Percentiles rank a stretch among this genome's conserved stretches.
Conservation (phyloP, 2,329 filamentous ascomycete genomes). For the Aspergillus ochraceus region DNA sequence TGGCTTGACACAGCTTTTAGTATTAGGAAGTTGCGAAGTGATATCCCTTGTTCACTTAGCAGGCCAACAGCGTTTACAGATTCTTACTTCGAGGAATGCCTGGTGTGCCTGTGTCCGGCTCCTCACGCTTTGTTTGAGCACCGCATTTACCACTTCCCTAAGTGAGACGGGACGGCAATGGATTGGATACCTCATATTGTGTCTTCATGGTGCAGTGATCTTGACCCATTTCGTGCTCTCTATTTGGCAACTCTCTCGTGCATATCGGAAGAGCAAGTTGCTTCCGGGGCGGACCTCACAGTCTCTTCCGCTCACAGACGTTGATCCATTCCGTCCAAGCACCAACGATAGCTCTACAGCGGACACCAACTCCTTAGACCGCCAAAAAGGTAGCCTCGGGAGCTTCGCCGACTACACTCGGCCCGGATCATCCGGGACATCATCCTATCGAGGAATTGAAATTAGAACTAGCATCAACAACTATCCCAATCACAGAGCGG, state of each 20-base stretch:
- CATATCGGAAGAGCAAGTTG: neutral
- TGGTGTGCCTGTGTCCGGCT: slow-evolving; percentile 4
- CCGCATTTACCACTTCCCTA: neutral
- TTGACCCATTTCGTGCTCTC: slow-evolving; percentile 1
- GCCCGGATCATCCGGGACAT: neutral
- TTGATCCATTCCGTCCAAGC: neutral
- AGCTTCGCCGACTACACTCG: neutral
- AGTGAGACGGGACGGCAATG: slow-evolving; percentile 1
- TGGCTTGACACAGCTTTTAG: neutral
- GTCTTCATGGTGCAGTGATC: slow-evolving; percentile 5
- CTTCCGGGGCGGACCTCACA: neutral
- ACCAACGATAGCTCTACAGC: too few relatives aligned
- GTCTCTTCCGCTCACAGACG: neutral
- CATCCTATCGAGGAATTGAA: neutral
- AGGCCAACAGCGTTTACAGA: neutral
- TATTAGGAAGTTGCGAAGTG: neutral
- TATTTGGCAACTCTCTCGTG: neutral
- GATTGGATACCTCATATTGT: slow-evolving; percentile 7
- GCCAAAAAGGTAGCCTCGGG: neutral
- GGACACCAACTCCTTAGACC: neutral
- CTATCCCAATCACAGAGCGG: neutral
- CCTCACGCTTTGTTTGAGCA: neutral
- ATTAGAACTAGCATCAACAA: neutral
- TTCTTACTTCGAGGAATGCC: neutral
- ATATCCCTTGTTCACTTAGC: neutral